Evolutionary conservation across 805 yeast genomes (phyloP).

Genomic region (Danielia oregonensis): DNA sequence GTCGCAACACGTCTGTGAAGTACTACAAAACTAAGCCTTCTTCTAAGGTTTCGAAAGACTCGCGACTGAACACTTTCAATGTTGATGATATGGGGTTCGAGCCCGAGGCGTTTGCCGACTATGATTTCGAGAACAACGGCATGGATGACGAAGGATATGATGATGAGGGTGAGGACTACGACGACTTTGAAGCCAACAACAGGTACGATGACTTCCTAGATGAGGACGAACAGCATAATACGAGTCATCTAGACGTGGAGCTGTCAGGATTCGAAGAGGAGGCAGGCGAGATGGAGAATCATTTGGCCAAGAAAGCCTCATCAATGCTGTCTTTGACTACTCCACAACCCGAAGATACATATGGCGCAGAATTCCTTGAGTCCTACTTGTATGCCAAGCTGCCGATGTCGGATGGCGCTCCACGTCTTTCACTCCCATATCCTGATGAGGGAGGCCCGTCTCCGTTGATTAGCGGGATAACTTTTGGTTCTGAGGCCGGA

Average conservation of each 20-base stretch:
- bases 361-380: conserved; percentile 11
- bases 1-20: conserved; percentile 50
- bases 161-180: conserved; percentile 16
- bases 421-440: neutral
- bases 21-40: conserved; percentile 40
- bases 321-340: neutral
- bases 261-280: neutral
- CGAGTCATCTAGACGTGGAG: neutral
- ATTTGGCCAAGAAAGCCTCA: too few relatives aligned
- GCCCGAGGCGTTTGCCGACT: conserved; percentile 31
- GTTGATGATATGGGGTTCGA: conserved; percentile 31
- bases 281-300: neutral
- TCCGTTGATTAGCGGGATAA: conserved; percentile 3
- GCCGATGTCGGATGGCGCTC: conserved; percentile 4
- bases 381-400: conserved; percentile 10
- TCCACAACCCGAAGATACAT: neutral
- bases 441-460: neutral
- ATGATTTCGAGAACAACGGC: conserved; percentile 43
- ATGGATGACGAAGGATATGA: conserved; percentile 25
- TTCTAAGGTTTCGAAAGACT: neutral
- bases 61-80: conserved; percentile 20
- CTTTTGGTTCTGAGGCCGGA: conserved; percentile 2
- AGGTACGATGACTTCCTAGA: conserved; percentile 14
- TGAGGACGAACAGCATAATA: neutral
- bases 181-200: conserved; percentile 6